These are phyloP conservation scores for Monilinia aucupariae DNA, from an alignment of 2,329 filamentous ascomycete genomes.

Conservation along the genomic window DNA sequence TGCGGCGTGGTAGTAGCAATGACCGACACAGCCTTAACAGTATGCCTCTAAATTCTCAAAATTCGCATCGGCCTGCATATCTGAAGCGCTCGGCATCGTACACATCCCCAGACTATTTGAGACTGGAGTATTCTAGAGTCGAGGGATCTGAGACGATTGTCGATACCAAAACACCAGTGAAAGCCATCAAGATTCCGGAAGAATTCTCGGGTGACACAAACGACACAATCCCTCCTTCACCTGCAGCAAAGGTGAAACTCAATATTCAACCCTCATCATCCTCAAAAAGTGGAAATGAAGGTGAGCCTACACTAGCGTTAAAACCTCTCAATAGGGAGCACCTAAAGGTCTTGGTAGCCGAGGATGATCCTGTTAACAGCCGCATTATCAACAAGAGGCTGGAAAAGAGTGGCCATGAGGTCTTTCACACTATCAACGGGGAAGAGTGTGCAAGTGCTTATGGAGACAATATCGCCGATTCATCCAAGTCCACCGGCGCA, in stretches of 20 bases:
- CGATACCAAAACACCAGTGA: slow-evolving; percentile 40
- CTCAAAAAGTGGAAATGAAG: slow-evolving; percentile 4
- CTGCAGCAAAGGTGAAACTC: slow-evolving; percentile 23
- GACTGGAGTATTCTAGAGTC: slow-evolving; percentile 30
- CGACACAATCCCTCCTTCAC: not conserved
- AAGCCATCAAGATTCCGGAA: slow-evolving; percentile 44
- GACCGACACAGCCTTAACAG: slow-evolving; percentile 20
- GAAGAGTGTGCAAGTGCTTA: slow-evolving; percentile 75
- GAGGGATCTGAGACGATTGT: slow-evolving; percentile 39
- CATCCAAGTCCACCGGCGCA: not conserved
- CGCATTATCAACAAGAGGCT: slow-evolving; percentile 77
- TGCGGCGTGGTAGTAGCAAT: slow-evolving; percentile 24
- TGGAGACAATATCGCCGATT: slow-evolving; percentile 49
- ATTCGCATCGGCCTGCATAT: slow-evolving; percentile 13
- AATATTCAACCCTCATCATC: slow-evolving; percentile 17
- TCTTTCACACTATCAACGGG: slow-evolving; percentile 71
- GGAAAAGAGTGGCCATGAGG: slow-evolving; percentile 67
- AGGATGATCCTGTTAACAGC: slow-evolving; percentile 85
- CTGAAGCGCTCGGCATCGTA: slow-evolving; percentile 26
- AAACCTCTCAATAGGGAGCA: slow-evolving; percentile 21
- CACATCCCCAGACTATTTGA: slow-evolving; percentile 24
- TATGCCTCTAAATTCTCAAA: not conserved
- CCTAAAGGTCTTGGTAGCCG: slow-evolving; percentile 66
- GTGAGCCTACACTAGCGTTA: not conserved
- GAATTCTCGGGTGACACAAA: slow-evolving; percentile 30